Base-by-base conservation (phyloP, 2,329 filamentous ascomycete genomes). In the Aspergillus sergii region DNA sequence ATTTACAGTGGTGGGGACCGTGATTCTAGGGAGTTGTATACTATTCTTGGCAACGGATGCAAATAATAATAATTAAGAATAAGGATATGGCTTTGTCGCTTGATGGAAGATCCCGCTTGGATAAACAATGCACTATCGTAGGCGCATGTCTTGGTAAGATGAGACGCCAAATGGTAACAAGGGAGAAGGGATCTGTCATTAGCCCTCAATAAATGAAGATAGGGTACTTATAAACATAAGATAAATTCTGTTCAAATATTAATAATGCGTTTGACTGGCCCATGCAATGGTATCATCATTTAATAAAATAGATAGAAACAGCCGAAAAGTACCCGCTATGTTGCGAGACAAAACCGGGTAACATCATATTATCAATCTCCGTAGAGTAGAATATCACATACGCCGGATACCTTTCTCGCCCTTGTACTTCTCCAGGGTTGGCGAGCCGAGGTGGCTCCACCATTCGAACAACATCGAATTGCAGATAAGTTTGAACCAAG, bases 401-500 rank as follows among this genome's bases (percentile, higher is more conserved):
- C 94, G 89, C 71, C 93, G 89, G 73, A 98, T 97, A 75, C 91
- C 85, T 76, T 89, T 88, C 84, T 98, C 94, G 75, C 93, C 90
- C 80, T 88, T 86, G 81, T 94, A 97, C 81, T 92, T 90, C 64
- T 96, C 91, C 70, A 98, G 83, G 11, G 91, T 91, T 28, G 86
- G 83, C 71, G 95, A 76, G 53, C 78, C 90, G 61, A 98, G 86
- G 80, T 91, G 89, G 75, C 89, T 84, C 95, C 95, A 99, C 95
- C 95, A 99, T 79, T 97, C 91, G 73, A 96, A 99, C 48, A 99
- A 87, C 92, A 98, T 94, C 56, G 92, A 93, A 79, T 98, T 86
- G 85, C 95, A 99, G 75, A 99, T 98, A 70, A 99, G 89, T 85
- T 97, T 97, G 85, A 99, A 99, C 95, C 95, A 99, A 1, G 95